Base-by-base conservation (phyloP, 257 asterid genomes). In the Penstemon barbatus region DNA sequence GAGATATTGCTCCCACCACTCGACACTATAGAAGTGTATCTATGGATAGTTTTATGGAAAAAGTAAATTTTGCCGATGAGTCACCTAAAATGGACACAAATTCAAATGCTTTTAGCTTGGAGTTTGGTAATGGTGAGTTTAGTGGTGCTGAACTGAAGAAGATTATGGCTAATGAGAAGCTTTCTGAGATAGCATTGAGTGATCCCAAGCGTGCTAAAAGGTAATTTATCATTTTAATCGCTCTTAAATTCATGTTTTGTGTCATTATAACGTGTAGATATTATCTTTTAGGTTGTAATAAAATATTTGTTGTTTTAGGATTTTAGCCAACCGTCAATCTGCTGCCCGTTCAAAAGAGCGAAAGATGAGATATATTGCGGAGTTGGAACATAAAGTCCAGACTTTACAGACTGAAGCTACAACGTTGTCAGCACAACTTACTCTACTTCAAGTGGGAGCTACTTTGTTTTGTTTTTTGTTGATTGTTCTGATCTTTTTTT, bases 301-400 rank as follows among this genome's bases (percentile, higher is more conserved):
- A 11, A 0, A 63, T 57, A 39, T 13, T 25, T 66, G 9, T 61
- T 70, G 36, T 53, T 50, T 56, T 61, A 87, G 91, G 79, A 87
- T 87, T 74, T 76, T 87, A 71, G 89, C 95, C 55, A 87, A 85
- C 72, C 89, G 95, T 10, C 89, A 82, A 61, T 87, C 95, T 67
- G 89, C 95, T 78, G 95, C 91, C 1, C 87, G 95, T 36, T 87
- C 95, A 36, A 87, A 87, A 59, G 95, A 85, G 77, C 74, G 91
- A 67, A 87, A 85, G 79, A 81, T 83, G 95, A 78, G 88, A 75
- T 87, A 87, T 65, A 80, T 87, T 59, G 79, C 86, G 2, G 91
- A 87, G 76, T 71, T 87, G 75, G 95, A 87, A 60, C 87, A 81
- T 67, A 83, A 81, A 73, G 87, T 79, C 50, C 85, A 79, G 68